These are phyloP conservation scores for Russula sp. DNA, from an alignment of 768 basidiomycete genomes.

Conservation along the genomic window DNA sequence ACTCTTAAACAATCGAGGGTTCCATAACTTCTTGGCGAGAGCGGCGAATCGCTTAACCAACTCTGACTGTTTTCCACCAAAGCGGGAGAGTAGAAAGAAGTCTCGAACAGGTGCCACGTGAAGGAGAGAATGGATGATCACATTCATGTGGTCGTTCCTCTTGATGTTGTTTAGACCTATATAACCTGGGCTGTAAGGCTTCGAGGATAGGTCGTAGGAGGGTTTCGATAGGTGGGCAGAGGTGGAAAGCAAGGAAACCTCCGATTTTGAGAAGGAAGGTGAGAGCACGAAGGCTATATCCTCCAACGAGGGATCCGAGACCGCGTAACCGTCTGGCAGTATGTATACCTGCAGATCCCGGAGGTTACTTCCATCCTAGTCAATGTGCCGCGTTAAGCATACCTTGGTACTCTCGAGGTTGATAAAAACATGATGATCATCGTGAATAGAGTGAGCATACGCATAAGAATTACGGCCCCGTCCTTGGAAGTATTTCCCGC, in stretches of 20 bases:
- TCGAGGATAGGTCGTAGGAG: slow-evolving; percentile 80
- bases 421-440: slow-evolving; percentile 98
- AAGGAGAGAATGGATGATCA: slow-evolving; percentile 88
- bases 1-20: slow-evolving; percentile 92
- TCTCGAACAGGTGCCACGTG: slow-evolving; percentile 90
- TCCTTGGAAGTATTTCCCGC: slow-evolving; percentile 98
- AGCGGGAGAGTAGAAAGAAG: slow-evolving; percentile 74
- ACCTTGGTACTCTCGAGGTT: slow-evolving; percentile 94
- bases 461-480: slow-evolving; percentile 91
- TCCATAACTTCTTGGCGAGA: slow-evolving; percentile 94
- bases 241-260: slow-evolving; percentile 55
- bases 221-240: slow-evolving; percentile 61
- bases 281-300: slow-evolving; percentile 90
- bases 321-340: slow-evolving; percentile 93
- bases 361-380: slow-evolving; percentile 3
- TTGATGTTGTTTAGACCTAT: slow-evolving; percentile 98
- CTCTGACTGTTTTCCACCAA: slow-evolving; percentile 75
- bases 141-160: slow-evolving; percentile 95
- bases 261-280: slow-evolving; percentile 73
- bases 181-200: slow-evolving; percentile 87
- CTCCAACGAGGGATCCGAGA: slow-evolving; percentile 93
- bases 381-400: slow-evolving; percentile 30
- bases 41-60: slow-evolving; percentile 83
- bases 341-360: slow-evolving; percentile 76
- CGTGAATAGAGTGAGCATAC: slow-evolving; percentile 94